Evolutionary conservation across 805 yeast species (phyloP).

Genomic region (Wickerhamomyces rabaulensis): DNA sequence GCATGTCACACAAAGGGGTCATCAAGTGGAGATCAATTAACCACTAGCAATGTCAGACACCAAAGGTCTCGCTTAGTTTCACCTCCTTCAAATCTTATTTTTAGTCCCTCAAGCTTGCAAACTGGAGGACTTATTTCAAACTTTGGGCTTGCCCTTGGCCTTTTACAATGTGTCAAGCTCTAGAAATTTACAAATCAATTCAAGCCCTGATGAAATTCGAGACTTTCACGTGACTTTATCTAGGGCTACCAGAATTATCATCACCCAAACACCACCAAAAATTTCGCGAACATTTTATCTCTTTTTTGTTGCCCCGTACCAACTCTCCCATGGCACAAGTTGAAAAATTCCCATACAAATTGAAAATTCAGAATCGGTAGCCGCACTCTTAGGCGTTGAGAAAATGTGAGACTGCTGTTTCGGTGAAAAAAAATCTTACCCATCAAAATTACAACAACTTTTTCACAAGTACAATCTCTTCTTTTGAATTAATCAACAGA

Average conservation of each 20-base stretch:
- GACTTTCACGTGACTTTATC: not conserved
- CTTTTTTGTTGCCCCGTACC: not conserved
- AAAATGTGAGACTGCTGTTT: conserved; percentile 1
- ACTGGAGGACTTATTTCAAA: no score
- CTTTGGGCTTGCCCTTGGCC: no score
- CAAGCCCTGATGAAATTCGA: not conserved
- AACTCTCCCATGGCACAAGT: not conserved
- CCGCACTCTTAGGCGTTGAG: not conserved
- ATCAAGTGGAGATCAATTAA: no score
- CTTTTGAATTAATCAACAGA: conserved; percentile 10
- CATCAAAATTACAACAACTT: conserved; percentile 1
- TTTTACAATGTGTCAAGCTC: no score
- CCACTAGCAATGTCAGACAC: no score
- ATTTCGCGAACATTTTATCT: no score
- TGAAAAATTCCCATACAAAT: not conserved
- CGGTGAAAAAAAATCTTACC: conserved; percentile 8
- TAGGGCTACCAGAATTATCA: not conserved
- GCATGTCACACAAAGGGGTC: no score
- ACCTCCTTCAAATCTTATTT: no score
- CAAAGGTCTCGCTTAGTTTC: no score
- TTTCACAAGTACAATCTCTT: not conserved
- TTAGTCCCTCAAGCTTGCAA: no score
- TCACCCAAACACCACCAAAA: not conserved
- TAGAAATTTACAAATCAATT: no score
- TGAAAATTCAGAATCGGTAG: not conserved